Evolutionary conservation across 148 eudicot species (phyloP).

Genomic region (Linanthus parryae): DNA sequence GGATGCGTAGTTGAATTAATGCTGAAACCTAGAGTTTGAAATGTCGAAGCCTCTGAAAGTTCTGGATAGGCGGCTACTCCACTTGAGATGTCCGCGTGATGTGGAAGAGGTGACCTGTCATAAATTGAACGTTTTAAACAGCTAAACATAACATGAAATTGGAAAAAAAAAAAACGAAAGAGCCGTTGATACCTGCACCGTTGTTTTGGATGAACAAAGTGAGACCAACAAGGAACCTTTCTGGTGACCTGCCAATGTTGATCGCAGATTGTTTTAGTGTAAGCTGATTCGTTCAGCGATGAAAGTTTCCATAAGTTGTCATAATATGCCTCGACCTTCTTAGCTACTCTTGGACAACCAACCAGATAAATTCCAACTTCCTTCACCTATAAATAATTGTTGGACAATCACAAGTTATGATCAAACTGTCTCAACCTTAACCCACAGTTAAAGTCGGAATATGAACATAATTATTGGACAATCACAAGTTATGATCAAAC

Average conservation of each 20-base stretch:
- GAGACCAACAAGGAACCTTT: constrained; percentile 95
- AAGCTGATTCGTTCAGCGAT: constrained; percentile 51
- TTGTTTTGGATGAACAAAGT: constrained; percentile 44
- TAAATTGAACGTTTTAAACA: constrained; percentile 5
- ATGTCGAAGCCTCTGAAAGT: constrained; percentile 54
- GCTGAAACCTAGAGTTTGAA: constrained; percentile 59
- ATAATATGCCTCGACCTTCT: constrained; percentile 52
- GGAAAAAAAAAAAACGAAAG: neutral
- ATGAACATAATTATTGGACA: neutral
- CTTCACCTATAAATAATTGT: constrained; percentile 67
- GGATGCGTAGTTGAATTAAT: constrained; percentile 22
- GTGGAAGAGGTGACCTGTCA: constrained; percentile 60
- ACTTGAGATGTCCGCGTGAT: constrained; percentile 41
- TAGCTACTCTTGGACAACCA: constrained; percentile 59
- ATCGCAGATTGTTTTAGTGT: constrained; percentile 62
- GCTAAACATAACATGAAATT: neutral
- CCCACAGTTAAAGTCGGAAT: neutral
- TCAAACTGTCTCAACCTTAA: neutral
- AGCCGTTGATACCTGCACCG: constrained; percentile 66
- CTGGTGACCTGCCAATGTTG: constrained; percentile 64
- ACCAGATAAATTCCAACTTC: constrained; percentile 77
- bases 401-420: constrained; percentile 1
- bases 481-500: neutral
- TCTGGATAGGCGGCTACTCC: constrained; percentile 65
- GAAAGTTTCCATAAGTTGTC: constrained; percentile 80